A percentile compares a stretch with the other conserved stretches of the same genome.
Evolutionary conservation across 2,329 filamentous ascomycete species (phyloP).

Genomic region (Aspergillus sergii): DNA sequence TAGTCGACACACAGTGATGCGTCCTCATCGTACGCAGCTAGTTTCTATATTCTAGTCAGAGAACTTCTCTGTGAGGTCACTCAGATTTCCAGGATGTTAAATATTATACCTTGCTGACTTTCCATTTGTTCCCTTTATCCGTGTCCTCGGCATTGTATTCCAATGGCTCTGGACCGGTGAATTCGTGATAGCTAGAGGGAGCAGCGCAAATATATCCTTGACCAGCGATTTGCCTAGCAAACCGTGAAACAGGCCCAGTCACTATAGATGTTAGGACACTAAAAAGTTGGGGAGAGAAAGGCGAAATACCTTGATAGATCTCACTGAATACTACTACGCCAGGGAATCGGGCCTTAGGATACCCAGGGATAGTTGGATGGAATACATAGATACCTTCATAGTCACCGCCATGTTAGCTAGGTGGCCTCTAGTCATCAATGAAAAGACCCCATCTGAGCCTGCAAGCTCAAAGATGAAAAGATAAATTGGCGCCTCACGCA

Average conservation of each 20-base stretch:
- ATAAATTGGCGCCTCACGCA: slow-evolving; percentile 35
- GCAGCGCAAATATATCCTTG: slow-evolving; percentile 93
- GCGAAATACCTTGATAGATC: slow-evolving; percentile 81
- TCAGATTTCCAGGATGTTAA: not conserved
- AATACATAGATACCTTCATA: slow-evolving; percentile 80
- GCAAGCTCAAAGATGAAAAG: not conserved
- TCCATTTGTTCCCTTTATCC: slow-evolving; percentile 83
- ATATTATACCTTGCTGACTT: slow-evolving; percentile 69
- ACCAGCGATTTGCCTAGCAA: slow-evolving; percentile 86
- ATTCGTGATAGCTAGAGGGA: slow-evolving; percentile 90
- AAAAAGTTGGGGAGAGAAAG: not conserved
- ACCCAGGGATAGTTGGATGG: slow-evolving; percentile 80
- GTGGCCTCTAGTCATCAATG: not conserved
- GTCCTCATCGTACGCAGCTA: slow-evolving; percentile 85
- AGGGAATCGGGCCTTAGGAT: slow-evolving; percentile 86
- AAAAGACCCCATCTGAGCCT: not conserved
- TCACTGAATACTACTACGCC: slow-evolving; percentile 88
- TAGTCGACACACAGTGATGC: slow-evolving; percentile 68
- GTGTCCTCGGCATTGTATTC: slow-evolving; percentile 87
- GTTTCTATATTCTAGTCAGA: slow-evolving; percentile 55
- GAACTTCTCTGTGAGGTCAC: not conserved
- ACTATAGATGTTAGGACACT: slow-evolving; percentile 55
- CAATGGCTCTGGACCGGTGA: slow-evolving; percentile 79
- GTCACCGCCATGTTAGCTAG: not conserved
- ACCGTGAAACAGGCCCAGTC: slow-evolving; percentile 84